Evolutionary conservation across 2,329 filamentous ascomycete species (phyloP), one percentile per base, ranked within the genome.

Genomic region (Venturia carpophila): DNA sequence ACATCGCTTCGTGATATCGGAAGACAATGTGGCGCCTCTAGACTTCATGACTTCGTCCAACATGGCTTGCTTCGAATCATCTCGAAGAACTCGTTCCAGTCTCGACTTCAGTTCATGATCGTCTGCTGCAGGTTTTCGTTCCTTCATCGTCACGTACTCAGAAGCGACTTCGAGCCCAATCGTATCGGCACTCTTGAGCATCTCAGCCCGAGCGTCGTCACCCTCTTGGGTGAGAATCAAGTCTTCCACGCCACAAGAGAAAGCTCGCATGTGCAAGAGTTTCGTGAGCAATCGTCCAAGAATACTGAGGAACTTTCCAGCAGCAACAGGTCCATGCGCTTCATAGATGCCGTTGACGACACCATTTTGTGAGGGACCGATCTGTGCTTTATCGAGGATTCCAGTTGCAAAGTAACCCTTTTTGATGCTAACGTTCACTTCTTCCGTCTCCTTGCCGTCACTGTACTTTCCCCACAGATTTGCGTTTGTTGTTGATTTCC

Each of bases 221-320:
- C 94, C 93, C 68, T 89, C 80, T 1, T 84, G 80, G 0, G 93
- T 97, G 63, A 99, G 84, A 66, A 89, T 86, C 66, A 99, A 81
- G 80, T 99, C 95, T 71, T 99, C 93, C 77, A 99, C 96, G 74
- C 95, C 95, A 75, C 94, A 99, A 69, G 91, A 94, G 75, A 97
- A 97, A 1, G 93, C 94, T 63, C 92, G 85, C 87, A 97, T 96
- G 73, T 94, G 90, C 67, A 97, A 82, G 69, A 92, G 88, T 71
- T 92, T 89, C 0, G 94, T 99, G 68, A 99, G 79, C 34, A 99
- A 82, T 65, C 94, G 87, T 64, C 94, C 94, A 65, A 99, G 82
- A 70, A 93, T 89, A 79, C 92, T 95, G 64, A 99, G 84, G 11
- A 96, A 80, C 73, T 91, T 91, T 42, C 94, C 93, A 24, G 94